phyloP scores from a whole-genome alignment of 78 protist genomes.

The Protostelium mycophagum region DNA sequence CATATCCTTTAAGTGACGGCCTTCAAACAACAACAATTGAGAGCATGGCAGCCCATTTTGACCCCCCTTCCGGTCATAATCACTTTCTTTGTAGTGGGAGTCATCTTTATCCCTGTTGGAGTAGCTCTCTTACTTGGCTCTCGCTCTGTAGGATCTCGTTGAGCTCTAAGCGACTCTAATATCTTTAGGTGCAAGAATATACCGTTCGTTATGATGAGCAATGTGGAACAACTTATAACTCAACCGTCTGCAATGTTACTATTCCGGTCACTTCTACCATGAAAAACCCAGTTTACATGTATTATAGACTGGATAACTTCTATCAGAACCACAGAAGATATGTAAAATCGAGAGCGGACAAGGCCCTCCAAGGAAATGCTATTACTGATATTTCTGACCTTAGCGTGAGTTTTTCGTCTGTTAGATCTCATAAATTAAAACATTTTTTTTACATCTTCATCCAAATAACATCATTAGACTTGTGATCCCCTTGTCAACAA shows the following conservation, averaged over 20 bases:
- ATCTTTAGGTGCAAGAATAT: constrained; percentile 29
- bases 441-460: background rate
- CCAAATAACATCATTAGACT: background rate
- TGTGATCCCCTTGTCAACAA: background rate
- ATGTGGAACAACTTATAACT: constrained; percentile 3
- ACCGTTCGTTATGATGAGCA: constrained; percentile 31
- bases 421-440: too few species aligned
- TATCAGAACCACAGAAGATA: constrained; percentile 90
- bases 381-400: constrained; percentile 12
- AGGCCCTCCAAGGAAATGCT: constrained; percentile 31
- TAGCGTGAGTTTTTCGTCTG: constrained; percentile 11
- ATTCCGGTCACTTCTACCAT: constrained; percentile 23
- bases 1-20: too few species aligned
- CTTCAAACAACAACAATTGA: constrained; percentile 90
- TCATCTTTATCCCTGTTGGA: constrained; percentile 87
- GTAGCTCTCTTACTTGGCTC: constrained; percentile 63
- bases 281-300: constrained; percentile 78
- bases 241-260: constrained; percentile 27
- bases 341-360: constrained; percentile 54
- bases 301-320: constrained; percentile 83
- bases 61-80: constrained; percentile 88
- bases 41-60: constrained; percentile 95
- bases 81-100: constrained; percentile 69
- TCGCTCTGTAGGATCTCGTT: background rate
- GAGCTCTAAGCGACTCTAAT: too few species aligned